phyloP scores from a whole-genome alignment of 1,284 basidiomycete species.

The Papiliotrema laurentii region DNA sequence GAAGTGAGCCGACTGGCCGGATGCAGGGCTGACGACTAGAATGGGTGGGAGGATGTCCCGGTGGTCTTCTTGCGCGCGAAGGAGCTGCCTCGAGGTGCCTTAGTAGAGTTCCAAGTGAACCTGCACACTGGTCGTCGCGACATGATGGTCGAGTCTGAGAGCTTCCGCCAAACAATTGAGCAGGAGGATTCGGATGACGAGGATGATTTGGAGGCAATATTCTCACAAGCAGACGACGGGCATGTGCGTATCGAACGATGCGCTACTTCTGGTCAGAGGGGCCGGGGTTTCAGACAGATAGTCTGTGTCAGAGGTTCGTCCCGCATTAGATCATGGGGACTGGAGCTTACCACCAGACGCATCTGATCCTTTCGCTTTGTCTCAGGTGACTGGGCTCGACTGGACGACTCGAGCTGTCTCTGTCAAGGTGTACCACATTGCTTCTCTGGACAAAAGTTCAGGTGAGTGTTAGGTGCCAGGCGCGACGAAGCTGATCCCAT shows the following conservation, averaged over 20 bases:
- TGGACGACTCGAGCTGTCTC: slow-evolving; percentile 15
- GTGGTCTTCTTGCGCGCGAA: slow-evolving; percentile 65
- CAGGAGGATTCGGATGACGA: slow-evolving; percentile 18
- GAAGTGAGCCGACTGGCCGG: slow-evolving; percentile 8
- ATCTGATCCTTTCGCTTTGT: neutral
- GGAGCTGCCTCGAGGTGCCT: slow-evolving; percentile 69
- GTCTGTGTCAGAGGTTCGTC: slow-evolving; percentile 24
- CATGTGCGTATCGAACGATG: no score
- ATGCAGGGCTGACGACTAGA: slow-evolving; percentile 11
- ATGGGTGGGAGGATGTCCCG: slow-evolving; percentile 45
- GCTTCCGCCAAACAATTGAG: slow-evolving; percentile 1
- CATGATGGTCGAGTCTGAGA: neutral
- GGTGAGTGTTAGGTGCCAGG: no score
- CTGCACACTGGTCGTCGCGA: slow-evolving; percentile 40
- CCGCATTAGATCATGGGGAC: no score
- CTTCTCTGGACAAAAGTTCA: no score
- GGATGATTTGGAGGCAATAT: slow-evolving; percentile 15
- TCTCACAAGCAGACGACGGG: no score
- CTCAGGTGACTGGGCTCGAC: no score
- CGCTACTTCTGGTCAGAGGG: slow-evolving; percentile 7
- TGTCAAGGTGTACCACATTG: slow-evolving; percentile 25
- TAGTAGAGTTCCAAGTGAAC: slow-evolving; percentile 52
- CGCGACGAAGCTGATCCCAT: no score
- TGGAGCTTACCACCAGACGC: neutral
- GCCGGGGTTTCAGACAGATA: slow-evolving; percentile 17